Percentiles rank a stretch among this genome's conserved stretches.
phyloP scores from a whole-genome alignment of 129 eudicot species.

The Ambrosia trifida region DNA sequence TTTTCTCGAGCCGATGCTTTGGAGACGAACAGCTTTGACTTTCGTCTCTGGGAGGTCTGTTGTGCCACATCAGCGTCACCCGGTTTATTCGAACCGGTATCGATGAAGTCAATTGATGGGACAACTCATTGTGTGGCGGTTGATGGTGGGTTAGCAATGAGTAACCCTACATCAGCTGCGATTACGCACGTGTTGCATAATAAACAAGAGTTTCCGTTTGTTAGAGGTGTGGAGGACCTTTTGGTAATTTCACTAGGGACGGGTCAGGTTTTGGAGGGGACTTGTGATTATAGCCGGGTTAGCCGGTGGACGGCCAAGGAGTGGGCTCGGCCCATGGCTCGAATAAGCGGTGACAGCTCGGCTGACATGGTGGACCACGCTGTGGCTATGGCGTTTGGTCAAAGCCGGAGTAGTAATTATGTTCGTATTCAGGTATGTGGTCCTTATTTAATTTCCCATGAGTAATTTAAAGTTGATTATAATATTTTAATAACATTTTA shows the following conservation, averaged over 20 bases:
- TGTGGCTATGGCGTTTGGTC: constrained; percentile 71
- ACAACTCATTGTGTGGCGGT: constrained; percentile 56
- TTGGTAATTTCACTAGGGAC: constrained; percentile 76
- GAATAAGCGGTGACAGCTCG: constrained; percentile 73
- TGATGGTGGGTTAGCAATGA: constrained; percentile 78
- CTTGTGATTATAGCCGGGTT: constrained; percentile 49
- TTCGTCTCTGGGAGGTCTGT: constrained; percentile 36
- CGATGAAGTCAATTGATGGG: constrained; percentile 70
- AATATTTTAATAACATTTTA: no score
- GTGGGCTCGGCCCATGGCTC: constrained; percentile 89
- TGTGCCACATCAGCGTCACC: constrained; percentile 35
- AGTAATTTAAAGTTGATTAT: not conserved
- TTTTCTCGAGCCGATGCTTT: constrained; percentile 47
- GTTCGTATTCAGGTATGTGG: constrained; percentile 65
- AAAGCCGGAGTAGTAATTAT: constrained; percentile 59
- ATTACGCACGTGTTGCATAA: constrained; percentile 83
- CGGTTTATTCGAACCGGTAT: constrained; percentile 45
- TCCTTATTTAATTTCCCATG: not conserved
- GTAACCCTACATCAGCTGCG: constrained; percentile 82
- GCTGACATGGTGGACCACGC: constrained; percentile 86
- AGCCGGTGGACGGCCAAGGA: constrained; percentile 73
- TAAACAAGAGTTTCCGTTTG: constrained; percentile 81
- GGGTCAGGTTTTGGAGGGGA: constrained; percentile 60
- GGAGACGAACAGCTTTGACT: constrained; percentile 32
- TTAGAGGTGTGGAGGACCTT: constrained; percentile 78